Evolutionary conservation across 2,329 filamentous ascomycete species (phyloP), one percentile per base, ranked within the genome.

Genomic region (Aspergillus novoparasiticus): DNA sequence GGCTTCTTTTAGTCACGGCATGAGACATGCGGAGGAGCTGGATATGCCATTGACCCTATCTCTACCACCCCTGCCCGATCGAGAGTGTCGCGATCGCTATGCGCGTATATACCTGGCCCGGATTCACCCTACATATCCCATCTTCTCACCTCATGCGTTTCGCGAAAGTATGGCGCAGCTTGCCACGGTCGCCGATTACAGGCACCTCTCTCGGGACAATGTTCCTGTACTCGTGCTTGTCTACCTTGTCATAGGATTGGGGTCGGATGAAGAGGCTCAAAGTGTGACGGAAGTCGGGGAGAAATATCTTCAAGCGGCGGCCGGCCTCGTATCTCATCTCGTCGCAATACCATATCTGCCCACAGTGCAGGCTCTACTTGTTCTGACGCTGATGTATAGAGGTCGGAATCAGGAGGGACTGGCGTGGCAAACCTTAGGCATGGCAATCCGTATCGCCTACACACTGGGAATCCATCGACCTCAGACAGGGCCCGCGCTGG

Each of bases 371-470:
- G 53, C 65, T 1, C 34, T 67, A 6, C 43, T 67, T 0, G 43
- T 66, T 6, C 61, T 66, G 26, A 64, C 65, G 2, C 50, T 67
- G 1, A 54, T 51, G 1, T 67, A 67, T 23, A 54, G 65, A 2
- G 61, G 65, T 3, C 54, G 61, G 4, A 67, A 64, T 19, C 57
- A 64, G 30, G 65, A 64, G 28, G 65, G 64, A 0, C 63, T 67
- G 11, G 65, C 61, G 2, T 67, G 65, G 65, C 65, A 67, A 21
- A 64, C 57, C 1, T 45, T 67, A 3, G 65, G 65, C 5, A 66
- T 66, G 43, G 64, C 61, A 8, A 67, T 64, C 23, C 50, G 64
- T 2, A 66, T 64, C n/a, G 64, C 65, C 1, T 66, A 64, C 10
- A 67, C 65, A 0, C 48, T 67, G 4, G 65, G 65, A 3, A 30